Evolutionary conservation across 2,329 filamentous ascomycete genomes (phyloP).

Genomic region (Didymella pomorum): DNA sequence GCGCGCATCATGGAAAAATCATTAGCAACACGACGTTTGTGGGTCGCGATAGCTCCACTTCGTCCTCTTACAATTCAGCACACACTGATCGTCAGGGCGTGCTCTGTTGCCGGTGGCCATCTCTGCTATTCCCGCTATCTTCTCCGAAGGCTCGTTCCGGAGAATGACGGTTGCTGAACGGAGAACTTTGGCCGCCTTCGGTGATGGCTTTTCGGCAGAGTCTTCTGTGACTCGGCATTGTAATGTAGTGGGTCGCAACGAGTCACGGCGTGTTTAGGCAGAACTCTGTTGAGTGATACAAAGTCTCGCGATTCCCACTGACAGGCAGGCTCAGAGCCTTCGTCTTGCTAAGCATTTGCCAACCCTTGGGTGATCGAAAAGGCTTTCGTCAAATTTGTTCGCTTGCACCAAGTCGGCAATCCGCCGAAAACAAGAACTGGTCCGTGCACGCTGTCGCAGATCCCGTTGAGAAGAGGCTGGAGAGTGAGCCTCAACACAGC

Average conservation of each 20-base stretch:
- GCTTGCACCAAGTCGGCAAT: conserved; percentile 1
- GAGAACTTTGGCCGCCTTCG: not conserved
- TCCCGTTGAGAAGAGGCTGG: conserved; percentile 8
- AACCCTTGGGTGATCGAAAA: not conserved
- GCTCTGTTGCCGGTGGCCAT: not conserved
- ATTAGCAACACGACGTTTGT: conserved; percentile 15
- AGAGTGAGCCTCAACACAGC: conserved; percentile 16
- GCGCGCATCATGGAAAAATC: conserved; percentile 18
- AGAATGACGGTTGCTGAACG: conserved; percentile 1
- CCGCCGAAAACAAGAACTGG: not conserved
- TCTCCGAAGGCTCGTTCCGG: conserved; percentile 10
- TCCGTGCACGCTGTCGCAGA: conserved; percentile 1
- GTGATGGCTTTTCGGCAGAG: not conserved
- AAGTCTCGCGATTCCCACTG: not conserved
- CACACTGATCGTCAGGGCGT: conserved; percentile 6
- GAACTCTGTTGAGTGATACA: not conserved
- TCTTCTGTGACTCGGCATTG: not conserved
- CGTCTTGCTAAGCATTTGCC: not conserved
- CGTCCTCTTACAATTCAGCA: not conserved
- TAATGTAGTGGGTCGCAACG: not conserved
- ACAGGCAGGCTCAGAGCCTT: not conserved
- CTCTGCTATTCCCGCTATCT: conserved; percentile 4
- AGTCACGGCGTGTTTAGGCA: not conserved
- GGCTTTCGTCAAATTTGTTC: not conserved
- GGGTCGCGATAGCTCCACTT: conserved; percentile 10